Conservation (phyloP, 345 rosid species). For the Hypericum androsaemum region DNA sequence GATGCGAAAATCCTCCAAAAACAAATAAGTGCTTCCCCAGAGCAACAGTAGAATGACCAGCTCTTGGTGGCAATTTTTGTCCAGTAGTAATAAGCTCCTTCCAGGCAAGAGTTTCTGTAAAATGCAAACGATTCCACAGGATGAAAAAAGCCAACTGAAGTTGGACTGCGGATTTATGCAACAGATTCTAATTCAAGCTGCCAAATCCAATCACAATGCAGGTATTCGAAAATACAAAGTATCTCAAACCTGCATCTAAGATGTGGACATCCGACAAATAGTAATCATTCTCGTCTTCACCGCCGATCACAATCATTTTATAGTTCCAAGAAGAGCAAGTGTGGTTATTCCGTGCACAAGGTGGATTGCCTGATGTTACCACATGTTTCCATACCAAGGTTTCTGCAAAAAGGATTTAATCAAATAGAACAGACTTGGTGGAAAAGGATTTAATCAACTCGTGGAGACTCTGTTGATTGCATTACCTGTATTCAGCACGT, state of each 20-base stretch:
- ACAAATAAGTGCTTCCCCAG: constrained; percentile 82
- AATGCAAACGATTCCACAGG: constrained; percentile 7
- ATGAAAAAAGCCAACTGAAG: constrained; percentile 9
- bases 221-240: constrained; percentile 1
- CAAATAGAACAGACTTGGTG: too few relatives aligned
- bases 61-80: constrained; percentile 78
- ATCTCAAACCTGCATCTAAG: constrained; percentile 89
- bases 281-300: constrained; percentile 90
- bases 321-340: constrained; percentile 93
- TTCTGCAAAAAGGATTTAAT: constrained; percentile 34
- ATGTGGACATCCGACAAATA: constrained; percentile 90
- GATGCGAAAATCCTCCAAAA: constrained; percentile 93
- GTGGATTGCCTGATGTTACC: constrained; percentile 64
- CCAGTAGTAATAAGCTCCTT: constrained; percentile 73
- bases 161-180: neutral
- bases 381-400: constrained; percentile 87
- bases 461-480: neutral
- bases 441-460: neutral
- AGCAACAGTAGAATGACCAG: constrained; percentile 85
- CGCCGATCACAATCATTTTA: constrained; percentile 78
- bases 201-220: too few relatives aligned
- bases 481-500: constrained; percentile 78
- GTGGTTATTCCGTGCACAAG: constrained; percentile 93
- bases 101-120: constrained; percentile 77
- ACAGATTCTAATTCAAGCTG: too few relatives aligned